Percentiles rank a stretch among this genome's conserved stretches.
phyloP scores from a whole-genome alignment of 1,284 basidiomycete genomes.

The Ustilago cynodontis region DNA sequence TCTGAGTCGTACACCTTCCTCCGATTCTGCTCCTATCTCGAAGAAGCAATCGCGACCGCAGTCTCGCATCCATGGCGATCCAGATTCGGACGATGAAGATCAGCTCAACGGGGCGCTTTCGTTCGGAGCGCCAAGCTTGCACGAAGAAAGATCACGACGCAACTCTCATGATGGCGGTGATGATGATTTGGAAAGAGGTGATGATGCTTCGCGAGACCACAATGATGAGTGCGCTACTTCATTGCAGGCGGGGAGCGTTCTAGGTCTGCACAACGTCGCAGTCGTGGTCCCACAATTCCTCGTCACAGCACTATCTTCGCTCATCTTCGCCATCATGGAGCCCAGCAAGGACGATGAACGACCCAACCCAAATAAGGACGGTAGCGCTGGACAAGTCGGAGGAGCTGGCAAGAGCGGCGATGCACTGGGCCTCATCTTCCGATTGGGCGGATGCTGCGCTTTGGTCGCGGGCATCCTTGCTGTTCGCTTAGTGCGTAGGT shows the following conservation, averaged over 20 bases:
- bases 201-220: not conserved
- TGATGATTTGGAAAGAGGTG: slow-evolving; percentile 15
- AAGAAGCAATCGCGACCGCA: slow-evolving; percentile 17
- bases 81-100: slow-evolving; percentile 31
- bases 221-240: slow-evolving; percentile 8
- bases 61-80: slow-evolving; percentile 10
- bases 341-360: slow-evolving; percentile 2
- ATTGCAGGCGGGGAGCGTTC: slow-evolving; percentile 82
- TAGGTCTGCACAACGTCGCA: slow-evolving; percentile 81
- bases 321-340: slow-evolving; percentile 71
- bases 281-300: slow-evolving; percentile 59
- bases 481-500: slow-evolving; percentile 20
- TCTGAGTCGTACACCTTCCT: slow-evolving; percentile 18
- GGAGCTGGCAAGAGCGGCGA: slow-evolving; percentile 24
- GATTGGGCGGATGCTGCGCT: slow-evolving; percentile 36
- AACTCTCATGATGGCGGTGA: not conserved
- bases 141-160: slow-evolving; percentile 1
- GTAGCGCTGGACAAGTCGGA: not conserved
- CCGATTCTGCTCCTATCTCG: slow-evolving; percentile 17
- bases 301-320: slow-evolving; percentile 84
- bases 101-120: slow-evolving; percentile 17
- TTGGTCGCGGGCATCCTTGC: slow-evolving; percentile 29
- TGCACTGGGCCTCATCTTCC: slow-evolving; percentile 34
- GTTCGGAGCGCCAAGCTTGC: slow-evolving; percentile 15
- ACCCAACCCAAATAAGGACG: not conserved